Conservation (phyloP, 106 monocot genomes). For the Acorus calamus region DNA sequence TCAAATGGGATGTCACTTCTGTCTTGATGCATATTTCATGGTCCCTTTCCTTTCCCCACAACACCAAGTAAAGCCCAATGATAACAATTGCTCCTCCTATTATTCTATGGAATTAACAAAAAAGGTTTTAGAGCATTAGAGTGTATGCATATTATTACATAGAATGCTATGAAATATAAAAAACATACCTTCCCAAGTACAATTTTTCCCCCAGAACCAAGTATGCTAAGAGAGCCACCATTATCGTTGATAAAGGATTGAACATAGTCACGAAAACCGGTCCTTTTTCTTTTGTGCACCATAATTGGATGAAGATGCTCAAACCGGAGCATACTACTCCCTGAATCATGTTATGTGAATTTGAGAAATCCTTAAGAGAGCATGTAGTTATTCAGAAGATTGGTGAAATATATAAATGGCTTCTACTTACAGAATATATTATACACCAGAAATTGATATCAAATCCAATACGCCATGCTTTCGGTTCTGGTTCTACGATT, state of each 20-base stretch:
- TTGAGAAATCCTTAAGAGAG: neutral
- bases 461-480: constrained; percentile 58
- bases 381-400: neutral
- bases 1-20: constrained; percentile 8
- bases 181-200: constrained; percentile 61
- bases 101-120: constrained; percentile 36
- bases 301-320: constrained; percentile 61
- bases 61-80: constrained; percentile 52
- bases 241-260: constrained; percentile 61
- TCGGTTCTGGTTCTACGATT: constrained; percentile 41
- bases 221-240: constrained; percentile 73
- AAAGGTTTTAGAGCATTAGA: neutral
- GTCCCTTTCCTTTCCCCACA: constrained; percentile 82
- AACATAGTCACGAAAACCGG: constrained; percentile 96
- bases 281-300: constrained; percentile 79
- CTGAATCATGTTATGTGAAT: constrained; percentile 18
- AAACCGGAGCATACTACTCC: constrained; percentile 59
- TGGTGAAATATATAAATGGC: neutral
- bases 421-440: constrained; percentile 50
- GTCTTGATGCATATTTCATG: constrained; percentile 13
- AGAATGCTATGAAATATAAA: neutral
- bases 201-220: constrained; percentile 68
- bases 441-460: constrained; percentile 72
- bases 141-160: neutral
- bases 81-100: constrained; percentile 66